phyloP scores from a whole-genome alignment of 2,329 filamentous ascomycete species.

The Penicillium sp. region DNA sequence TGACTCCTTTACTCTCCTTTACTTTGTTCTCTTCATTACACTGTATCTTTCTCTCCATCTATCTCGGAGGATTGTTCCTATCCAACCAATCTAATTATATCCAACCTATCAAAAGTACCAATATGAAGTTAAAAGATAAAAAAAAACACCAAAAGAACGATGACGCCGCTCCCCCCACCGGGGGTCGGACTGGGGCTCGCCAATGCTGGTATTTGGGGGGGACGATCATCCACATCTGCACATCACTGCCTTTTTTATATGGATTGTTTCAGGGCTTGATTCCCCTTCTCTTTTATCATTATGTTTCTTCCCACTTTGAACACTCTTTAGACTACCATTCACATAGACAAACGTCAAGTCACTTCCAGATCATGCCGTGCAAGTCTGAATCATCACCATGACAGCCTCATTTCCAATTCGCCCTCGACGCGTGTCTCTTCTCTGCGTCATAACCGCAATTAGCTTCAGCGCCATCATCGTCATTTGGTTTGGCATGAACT shows the following conservation, averaged over 20 bases:
- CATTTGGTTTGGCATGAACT: conserved; percentile 40
- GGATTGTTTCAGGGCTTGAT: not conserved
- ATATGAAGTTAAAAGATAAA: not conserved
- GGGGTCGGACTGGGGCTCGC: not conserved
- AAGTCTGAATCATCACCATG: conserved; percentile 16
- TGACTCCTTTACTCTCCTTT: not conserved
- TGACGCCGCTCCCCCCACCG: conserved; percentile 4
- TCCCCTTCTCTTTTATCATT: not conserved
- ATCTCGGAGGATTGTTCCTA: not conserved
- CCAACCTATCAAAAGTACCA: not conserved
- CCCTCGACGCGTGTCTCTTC: conserved; percentile 23
- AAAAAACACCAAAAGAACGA: not conserved
- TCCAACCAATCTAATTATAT: not conserved
- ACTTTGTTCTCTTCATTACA: not conserved
- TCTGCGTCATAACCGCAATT: conserved; percentile 25
- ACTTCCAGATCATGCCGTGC: conserved; percentile 3
- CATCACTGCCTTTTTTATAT: not conserved
- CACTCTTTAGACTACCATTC: not conserved
- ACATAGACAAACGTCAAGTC: not conserved
- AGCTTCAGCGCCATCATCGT: conserved; percentile 20
- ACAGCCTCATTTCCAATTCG: conserved; percentile 22
- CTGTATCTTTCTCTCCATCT: not conserved
- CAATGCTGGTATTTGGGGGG: not conserved
- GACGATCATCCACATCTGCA: not conserved
- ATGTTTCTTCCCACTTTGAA: not conserved